A percentile compares a stretch with the other conserved stretches of the same genome.
These are phyloP conservation scores for Viridothelium virens DNA, from an alignment of 495 filamentous ascomycete species.

Conservation along the genomic window DNA sequence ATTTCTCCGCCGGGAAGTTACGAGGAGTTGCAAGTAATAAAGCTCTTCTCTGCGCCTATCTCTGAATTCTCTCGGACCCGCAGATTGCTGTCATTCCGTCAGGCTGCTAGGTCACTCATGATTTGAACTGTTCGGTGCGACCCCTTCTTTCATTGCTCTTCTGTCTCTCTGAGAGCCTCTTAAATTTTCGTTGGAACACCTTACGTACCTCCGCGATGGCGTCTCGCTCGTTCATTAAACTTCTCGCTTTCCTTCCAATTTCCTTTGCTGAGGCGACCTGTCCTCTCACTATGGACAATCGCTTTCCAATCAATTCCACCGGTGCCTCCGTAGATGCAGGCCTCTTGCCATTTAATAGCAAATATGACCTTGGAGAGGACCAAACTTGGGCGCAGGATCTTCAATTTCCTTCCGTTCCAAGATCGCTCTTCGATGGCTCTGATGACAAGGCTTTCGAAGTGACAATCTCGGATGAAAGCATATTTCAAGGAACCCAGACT, in stretches of 20 bases:
- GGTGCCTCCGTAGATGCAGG: slow-evolving; percentile 8
- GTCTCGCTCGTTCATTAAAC: background rate
- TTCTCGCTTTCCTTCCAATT: background rate
- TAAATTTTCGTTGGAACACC: background rate
- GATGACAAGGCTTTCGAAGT: slow-evolving; percentile 8
- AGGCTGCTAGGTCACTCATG: background rate
- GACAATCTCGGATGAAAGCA: slow-evolving; percentile 8
- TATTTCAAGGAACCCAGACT: slow-evolving; percentile 5
- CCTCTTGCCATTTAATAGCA: slow-evolving; percentile 7
- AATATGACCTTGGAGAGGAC: slow-evolving; percentile 1
- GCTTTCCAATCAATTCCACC: slow-evolving; percentile 1
- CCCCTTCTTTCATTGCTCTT: background rate
- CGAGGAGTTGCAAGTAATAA: background rate
- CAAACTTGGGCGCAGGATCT: slow-evolving; percentile 2
- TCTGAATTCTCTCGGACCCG: background rate
- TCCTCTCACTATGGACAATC: slow-evolving; percentile 6
- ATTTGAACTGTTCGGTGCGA: background rate
- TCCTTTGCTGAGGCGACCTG: background rate
- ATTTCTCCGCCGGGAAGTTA: slow-evolving; percentile 4
- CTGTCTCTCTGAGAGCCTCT: background rate
- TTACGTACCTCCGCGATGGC: background rate
- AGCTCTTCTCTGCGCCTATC: background rate
- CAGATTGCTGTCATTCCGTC: too few relatives aligned
- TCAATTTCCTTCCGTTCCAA: background rate
- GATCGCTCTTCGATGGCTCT: background rate